Evolutionary conservation across 139 green algal species (phyloP).

Genomic region (Coelastrella sp.): DNA sequence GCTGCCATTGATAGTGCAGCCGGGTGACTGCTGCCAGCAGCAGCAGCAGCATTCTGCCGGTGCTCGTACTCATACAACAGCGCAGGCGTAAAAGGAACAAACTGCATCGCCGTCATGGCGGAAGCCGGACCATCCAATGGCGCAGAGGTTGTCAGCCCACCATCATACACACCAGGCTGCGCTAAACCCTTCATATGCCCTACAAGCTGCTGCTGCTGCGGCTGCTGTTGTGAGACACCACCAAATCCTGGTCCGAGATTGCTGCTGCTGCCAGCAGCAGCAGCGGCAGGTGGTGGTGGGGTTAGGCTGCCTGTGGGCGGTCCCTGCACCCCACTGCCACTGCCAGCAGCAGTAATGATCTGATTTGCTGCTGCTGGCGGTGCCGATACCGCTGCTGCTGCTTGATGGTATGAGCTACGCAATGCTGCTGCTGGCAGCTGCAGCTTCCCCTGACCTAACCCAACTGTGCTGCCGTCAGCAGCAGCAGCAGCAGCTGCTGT

Average conservation of each 20-base stretch:
- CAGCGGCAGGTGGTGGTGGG: neutral
- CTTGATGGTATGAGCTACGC: neutral
- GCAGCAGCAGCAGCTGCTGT: neutral
- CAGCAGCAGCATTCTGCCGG: neutral
- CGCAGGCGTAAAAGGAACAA: neutral
- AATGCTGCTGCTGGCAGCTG: neutral
- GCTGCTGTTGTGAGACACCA: neutral
- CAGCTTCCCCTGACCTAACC: neutral
- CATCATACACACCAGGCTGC: neutral
- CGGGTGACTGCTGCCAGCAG: neutral
- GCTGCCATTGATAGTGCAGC: neutral
- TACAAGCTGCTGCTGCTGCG: neutral
- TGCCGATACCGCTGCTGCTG: no score
- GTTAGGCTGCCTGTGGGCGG: no score
- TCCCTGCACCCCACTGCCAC: no score
- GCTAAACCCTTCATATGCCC: neutral
- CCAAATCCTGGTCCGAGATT: neutral
- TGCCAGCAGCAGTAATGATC: no score
- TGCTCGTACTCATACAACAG: neutral
- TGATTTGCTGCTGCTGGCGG: no score
- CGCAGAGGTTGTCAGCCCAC: neutral
- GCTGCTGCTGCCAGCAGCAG: neutral
- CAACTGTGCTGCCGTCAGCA: neutral
- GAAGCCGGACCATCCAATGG: neutral
- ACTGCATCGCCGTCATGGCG: neutral